phyloP scores from a whole-genome alignment of 345 rosid genomes.

The Tarenaya hassleriana region DNA sequence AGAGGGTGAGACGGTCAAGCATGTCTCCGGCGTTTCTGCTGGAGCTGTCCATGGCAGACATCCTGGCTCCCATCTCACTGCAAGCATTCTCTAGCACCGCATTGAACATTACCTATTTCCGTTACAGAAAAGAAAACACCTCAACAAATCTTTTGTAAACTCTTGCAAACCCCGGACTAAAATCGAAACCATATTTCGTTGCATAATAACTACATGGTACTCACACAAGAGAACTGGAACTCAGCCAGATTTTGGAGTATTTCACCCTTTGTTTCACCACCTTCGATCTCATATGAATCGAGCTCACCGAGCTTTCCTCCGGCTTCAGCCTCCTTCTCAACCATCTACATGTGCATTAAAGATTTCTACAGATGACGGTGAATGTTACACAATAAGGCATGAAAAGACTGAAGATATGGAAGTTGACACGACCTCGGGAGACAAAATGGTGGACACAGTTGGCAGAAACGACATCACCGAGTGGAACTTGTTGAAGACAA shows the following conservation, averaged over 20 bases:
- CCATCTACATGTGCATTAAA: slow-evolving; percentile 37
- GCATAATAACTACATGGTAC: too few relatives aligned
- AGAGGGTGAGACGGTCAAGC: slow-evolving; percentile 90
- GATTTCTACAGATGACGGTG: slow-evolving; percentile 5
- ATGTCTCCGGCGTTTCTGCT: slow-evolving; percentile 98
- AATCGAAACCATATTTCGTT: too few relatives aligned
- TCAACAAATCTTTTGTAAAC: too few relatives aligned
- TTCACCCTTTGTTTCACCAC: slow-evolving; percentile 88
- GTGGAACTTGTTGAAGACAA: slow-evolving; percentile 87
- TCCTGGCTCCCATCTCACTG: slow-evolving; percentile 82
- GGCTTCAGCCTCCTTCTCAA: slow-evolving; percentile 79
- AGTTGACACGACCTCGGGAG: slow-evolving; percentile 64
- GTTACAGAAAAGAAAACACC: too few relatives aligned
- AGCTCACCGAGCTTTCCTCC: slow-evolving; percentile 91
- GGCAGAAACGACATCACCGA: slow-evolving; percentile 73
- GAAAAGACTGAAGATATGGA: slow-evolving; percentile 18
- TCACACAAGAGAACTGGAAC: slow-evolving; percentile 98
- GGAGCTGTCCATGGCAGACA: slow-evolving; percentile 98
- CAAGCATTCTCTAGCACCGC: slow-evolving; percentile 88
- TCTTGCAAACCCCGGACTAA: too few relatives aligned
- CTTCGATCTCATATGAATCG: slow-evolving; percentile 94
- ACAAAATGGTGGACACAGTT: slow-evolving; percentile 70
- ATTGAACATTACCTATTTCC: slow-evolving; percentile 66
- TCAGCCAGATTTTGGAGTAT: slow-evolving; percentile 86
- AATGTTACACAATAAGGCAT: slow-evolving; percentile 9